Conservation (phyloP, 1,284 basidiomycete genomes). For the Ceratobasidium theobromae region DNA sequence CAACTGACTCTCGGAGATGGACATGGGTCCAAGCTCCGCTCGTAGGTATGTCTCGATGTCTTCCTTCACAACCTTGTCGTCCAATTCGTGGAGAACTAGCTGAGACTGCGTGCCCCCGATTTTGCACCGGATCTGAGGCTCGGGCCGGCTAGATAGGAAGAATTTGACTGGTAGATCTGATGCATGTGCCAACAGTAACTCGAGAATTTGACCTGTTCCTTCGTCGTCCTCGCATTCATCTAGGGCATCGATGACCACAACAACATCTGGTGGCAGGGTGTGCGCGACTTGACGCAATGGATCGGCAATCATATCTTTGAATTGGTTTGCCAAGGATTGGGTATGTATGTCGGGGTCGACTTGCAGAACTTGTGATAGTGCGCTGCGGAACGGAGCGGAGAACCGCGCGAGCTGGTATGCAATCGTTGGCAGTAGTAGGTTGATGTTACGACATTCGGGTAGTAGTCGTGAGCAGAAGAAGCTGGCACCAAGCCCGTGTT, state of each 20-base stretch:
- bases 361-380: background rate
- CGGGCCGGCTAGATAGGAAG: conserved; percentile 31
- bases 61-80: conserved; percentile 17
- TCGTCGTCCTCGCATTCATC: conserved; percentile 29
- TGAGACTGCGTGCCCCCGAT: background rate
- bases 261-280: background rate
- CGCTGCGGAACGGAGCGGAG: background rate
- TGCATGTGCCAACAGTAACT: background rate
- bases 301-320: conserved; percentile 8
- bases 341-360: background rate
- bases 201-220: conserved; percentile 1
- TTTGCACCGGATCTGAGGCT: background rate
- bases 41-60: conserved; percentile 28
- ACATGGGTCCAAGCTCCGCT: background rate
- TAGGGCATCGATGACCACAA: conserved; percentile 31
- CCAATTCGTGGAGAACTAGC: conserved; percentile 30
- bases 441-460: conserved; percentile 7
- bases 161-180: conserved; percentile 21
- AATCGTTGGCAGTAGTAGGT: conserved; percentile 27
- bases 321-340: background rate
- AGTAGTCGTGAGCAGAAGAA: conserved; percentile 38
- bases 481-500: background rate
- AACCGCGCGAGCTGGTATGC: conserved; percentile 29
- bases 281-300: background rate
- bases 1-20: background rate